Evolutionary conservation across 1,284 basidiomycete species (phyloP).

Genomic region (Bondarzewia mesenterica): DNA sequence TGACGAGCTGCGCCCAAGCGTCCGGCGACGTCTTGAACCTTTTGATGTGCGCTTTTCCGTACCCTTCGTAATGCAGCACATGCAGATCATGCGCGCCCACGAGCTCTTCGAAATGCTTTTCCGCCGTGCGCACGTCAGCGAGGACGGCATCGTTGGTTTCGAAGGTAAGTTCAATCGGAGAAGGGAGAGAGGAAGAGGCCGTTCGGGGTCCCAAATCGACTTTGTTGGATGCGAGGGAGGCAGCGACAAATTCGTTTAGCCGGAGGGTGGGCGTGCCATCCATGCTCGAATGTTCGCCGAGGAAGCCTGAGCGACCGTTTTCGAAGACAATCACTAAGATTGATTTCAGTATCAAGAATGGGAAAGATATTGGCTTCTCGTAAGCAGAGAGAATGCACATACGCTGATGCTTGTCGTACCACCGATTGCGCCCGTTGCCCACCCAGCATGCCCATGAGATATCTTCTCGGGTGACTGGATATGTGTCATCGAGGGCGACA

Average conservation of each 20-base stretch:
- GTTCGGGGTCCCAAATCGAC: conserved; percentile 54
- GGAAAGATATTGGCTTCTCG: neutral
- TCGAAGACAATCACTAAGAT: conserved; percentile 81
- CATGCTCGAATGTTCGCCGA: conserved; percentile 89
- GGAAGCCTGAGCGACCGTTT: conserved; percentile 90
- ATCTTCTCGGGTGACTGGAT: conserved; percentile 77
- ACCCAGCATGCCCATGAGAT: conserved; percentile 85
- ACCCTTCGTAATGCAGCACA: conserved; percentile 85
- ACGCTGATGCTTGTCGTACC: conserved; percentile 97
- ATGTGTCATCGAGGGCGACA: conserved; percentile 78
- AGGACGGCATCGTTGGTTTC: conserved; percentile 54
- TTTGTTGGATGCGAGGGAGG: conserved; percentile 71
- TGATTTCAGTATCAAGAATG: conserved; percentile 1
- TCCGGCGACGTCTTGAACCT: conserved; percentile 87
- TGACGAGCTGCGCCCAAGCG: conserved; percentile 91
- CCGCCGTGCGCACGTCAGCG: conserved; percentile 46
- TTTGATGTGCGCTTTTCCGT: conserved; percentile 90
- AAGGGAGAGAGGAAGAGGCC: conserved; percentile 3
- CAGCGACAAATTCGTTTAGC: conserved; percentile 91
- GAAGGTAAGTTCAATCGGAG: conserved; percentile 69
- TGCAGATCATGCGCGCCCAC: conserved; percentile 77
- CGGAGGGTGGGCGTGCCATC: conserved; percentile 95
- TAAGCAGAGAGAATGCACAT: conserved; percentile 22
- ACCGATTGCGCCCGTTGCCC: conserved; percentile 88
- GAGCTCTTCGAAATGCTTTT: conserved; percentile 68